Base-by-base conservation (phyloP, 2,329 filamentous ascomycete species). In the Fusarium sp. region DNA sequence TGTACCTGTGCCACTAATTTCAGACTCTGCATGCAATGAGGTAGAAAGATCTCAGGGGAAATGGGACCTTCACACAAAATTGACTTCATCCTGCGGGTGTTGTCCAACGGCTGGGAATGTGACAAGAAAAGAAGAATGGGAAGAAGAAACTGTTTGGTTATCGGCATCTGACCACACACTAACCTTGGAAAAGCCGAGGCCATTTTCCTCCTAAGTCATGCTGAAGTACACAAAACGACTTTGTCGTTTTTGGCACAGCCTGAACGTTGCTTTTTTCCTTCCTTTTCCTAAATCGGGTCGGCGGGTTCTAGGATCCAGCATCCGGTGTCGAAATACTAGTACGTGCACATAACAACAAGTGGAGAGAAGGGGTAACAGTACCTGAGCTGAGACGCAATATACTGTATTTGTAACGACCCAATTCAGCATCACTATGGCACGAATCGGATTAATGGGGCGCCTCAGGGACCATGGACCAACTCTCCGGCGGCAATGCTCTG, bases 281-380 rank as follows among this genome's bases (percentile, higher is more conserved):
- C 45, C 54, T 38, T 53, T 53, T 43, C 50, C 50, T n/a, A 53
- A 66, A 45, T 66, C 43, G 45, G 63, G 46, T 53, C 47, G 59
- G 58, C 47, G 53, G 34, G 55, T 59, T 60, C 52, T 59, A 30
- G 55, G 62, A 64, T 40, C 27, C 46, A 60, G 30, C 45, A 60
- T 51, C 49, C 44, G 50, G 43, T 42, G 30, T 44, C 53, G 29
- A 66, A 55, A 51, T 56, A 50, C 54, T 20, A 38, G 59, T 34
- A 53, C 54, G 59, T 60, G 32, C 42, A 57, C 32, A 47, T 51
- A 59, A 58, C 63, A 45, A 30, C 50, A 68, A 47, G 59, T 67
- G 44, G 72, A 72, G 72, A 51, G 66, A 75, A 74, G 72, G 68
- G 70, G 65, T 52, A 73, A 73, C 65, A 58, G 49, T 45, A 71